Base-by-base conservation (phyloP, 1,284 basidiomycete genomes). In the Ganoderma lucidum region DNA sequence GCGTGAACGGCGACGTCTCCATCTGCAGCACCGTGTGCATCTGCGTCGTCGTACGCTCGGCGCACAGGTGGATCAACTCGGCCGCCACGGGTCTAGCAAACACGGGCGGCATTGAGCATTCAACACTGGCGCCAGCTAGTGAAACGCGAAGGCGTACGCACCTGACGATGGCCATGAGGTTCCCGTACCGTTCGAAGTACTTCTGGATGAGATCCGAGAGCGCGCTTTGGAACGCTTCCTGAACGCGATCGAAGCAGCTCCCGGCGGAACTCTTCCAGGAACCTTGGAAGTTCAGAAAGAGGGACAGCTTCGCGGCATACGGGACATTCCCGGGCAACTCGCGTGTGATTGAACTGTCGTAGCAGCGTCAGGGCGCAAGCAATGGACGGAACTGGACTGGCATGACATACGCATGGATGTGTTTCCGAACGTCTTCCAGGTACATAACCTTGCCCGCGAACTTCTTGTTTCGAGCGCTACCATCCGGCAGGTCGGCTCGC, bases 251-350 rank as follows among this genome's bases (percentile, higher is more conserved):
- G 70, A 86, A 81, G 70, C 86, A 87, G 6, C 60, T 63, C 14
- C 79, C 60, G 0, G 81, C 76, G 0, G 84, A 82, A 1, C 62
- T 37, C 6, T 76, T 66, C 87, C 87, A 89, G 4, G 79, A 64
- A 0, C 61, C 56, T 19, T 83, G 82, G 66, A 82, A 84, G 75
- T 74, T 9, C 74, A 68, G 68, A 9, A 88, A 82, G 45, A 88
- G 80, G 3, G 71, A 74, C 15, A 78, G 79, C 63, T 85, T 86
- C 0, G 85, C 86, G 35, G 84, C 81, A 51, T 84, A 88, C 0
- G 87, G 87, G 23, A 87, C 79, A 55, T 87, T 82, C 2, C 80
- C 79, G 0, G 86, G 86, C 6, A 88, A 80, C 65, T 89, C 87
- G 83, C 87, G 87, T 1, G 78, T 80, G 15, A 81, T 82, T 10